Conservation (phyloP, 441 rosid genomes). For the Isatis lusitanica region DNA sequence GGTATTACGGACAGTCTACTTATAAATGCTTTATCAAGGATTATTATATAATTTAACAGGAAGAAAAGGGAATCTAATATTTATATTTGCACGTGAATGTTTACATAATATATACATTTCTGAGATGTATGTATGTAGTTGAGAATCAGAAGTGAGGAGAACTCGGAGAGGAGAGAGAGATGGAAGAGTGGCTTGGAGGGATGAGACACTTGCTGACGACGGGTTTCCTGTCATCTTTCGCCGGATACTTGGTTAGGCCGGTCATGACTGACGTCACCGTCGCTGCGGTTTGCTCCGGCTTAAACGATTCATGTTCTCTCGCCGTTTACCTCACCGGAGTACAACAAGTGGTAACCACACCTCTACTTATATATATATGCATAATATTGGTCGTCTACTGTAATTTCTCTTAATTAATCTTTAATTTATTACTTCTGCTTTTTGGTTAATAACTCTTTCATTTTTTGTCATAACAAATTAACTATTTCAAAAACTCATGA, state of each 20-base stretch:
- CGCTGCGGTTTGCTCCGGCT: conserved; percentile 70
- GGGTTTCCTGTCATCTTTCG: conserved; percentile 52
- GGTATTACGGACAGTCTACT: too few relatives aligned
- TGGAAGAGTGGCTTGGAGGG: conserved; percentile 38
- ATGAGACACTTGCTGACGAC: conserved; percentile 60
- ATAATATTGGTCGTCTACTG: not conserved
- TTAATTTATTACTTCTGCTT: not conserved
- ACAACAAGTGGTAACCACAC: conserved; percentile 66
- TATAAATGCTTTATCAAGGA: too few relatives aligned
- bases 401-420: not conserved
- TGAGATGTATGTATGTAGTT: not conserved
- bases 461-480: not conserved
- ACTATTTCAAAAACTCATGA: not conserved
- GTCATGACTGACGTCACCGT: conserved; percentile 80
- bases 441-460: not conserved
- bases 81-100: not conserved
- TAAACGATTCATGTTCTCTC: conserved; percentile 67
- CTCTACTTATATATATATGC: not conserved
- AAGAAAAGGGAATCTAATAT: not conserved
- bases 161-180: conserved; percentile 16
- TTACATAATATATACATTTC: not conserved
- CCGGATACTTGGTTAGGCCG: conserved; percentile 50
- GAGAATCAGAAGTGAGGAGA: not conserved
- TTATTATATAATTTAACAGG: too few relatives aligned
- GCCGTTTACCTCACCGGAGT: conserved; percentile 87